phyloP scores from a whole-genome alignment of 2,329 filamentous ascomycete species.

The Fusarium proliferatum region DNA sequence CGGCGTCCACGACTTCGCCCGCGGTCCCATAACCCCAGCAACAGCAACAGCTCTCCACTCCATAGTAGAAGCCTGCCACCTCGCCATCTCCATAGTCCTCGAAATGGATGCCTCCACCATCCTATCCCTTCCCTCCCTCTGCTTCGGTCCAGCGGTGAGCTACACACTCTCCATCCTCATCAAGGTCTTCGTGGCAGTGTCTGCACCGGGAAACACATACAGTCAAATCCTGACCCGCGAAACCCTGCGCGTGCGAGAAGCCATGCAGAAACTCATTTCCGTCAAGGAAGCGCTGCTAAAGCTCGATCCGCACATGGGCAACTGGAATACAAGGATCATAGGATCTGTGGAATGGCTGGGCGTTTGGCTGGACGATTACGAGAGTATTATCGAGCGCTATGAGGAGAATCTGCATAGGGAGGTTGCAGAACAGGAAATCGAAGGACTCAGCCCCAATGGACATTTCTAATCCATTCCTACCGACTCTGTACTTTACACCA shows the following conservation, averaged over 20 bases:
- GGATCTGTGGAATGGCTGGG: conserved; percentile 31
- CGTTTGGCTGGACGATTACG: conserved; percentile 29
- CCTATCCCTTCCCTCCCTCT: conserved; percentile 22
- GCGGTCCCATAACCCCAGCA: neutral
- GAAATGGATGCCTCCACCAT: conserved; percentile 9
- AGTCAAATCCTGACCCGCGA: conserved; percentile 5
- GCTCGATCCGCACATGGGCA: conserved; percentile 29
- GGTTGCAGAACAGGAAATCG: conserved; percentile 25
- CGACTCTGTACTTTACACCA: neutral
- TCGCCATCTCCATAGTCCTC: conserved; percentile 18
- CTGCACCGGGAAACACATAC: conserved; percentile 30
- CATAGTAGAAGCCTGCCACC: conserved; percentile 25
- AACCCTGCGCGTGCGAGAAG: conserved; percentile 10
- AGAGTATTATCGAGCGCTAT: conserved; percentile 24
- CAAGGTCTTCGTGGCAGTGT: conserved; percentile 29
- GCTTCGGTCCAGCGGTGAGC: conserved; percentile 27
- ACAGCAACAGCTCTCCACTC: conserved; percentile 8
- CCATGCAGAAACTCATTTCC: conserved; percentile 18
- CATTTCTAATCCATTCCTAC: conserved; percentile 14
- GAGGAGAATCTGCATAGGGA: conserved; percentile 28
- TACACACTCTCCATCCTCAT: conserved; percentile 33
- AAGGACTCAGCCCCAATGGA: conserved; percentile 26
- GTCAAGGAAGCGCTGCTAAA: conserved; percentile 17
- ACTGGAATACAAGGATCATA: conserved; percentile 34
- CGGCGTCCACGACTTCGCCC: conserved; percentile 22